phyloP scores from a whole-genome alignment of 164 flowering plant genomes.

The Sextonia rubra region DNA sequence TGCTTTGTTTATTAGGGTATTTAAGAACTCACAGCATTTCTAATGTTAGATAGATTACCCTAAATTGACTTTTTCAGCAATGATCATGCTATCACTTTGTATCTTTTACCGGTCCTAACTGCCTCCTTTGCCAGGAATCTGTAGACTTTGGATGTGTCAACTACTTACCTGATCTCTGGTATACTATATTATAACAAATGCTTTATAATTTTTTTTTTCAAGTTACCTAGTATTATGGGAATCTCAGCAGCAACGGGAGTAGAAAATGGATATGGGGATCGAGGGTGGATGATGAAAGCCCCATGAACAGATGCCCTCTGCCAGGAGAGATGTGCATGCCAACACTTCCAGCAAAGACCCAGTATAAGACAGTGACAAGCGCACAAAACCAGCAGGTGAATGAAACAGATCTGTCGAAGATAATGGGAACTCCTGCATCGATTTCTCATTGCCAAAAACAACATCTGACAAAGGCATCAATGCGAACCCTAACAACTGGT shows the following conservation, averaged over 20 bases:
- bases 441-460: conserved; percentile 46
- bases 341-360: conserved; percentile 74
- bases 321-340: conserved; percentile 54
- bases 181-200: too few relatives aligned
- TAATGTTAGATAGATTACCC: too few relatives aligned
- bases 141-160: too few relatives aligned
- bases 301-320: conserved; percentile 60
- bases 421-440: conserved; percentile 74
- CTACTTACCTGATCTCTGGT: too few relatives aligned
- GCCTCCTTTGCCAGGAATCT: too few relatives aligned
- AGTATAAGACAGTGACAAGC: conserved; percentile 52
- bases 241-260: conserved; percentile 24
- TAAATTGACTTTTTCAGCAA: too few relatives aligned
- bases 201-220: neutral
- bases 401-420: conserved; percentile 90
- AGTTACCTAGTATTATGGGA: conserved; percentile 33
- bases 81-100: too few relatives aligned
- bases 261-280: conserved; percentile 22
- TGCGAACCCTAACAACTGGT: conserved; percentile 85
- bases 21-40: too few relatives aligned
- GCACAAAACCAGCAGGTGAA: conserved; percentile 90
- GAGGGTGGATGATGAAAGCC: conserved; percentile 49
- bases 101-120: too few relatives aligned
- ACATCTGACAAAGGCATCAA: conserved; percentile 79
- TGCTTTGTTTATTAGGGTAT: too few relatives aligned